A percentile compares a stretch with the other conserved stretches of the same genome.
These are phyloP conservation scores for Fusarium lateritium DNA, from an alignment of 2,329 filamentous ascomycete species.

Conservation along the genomic window DNA sequence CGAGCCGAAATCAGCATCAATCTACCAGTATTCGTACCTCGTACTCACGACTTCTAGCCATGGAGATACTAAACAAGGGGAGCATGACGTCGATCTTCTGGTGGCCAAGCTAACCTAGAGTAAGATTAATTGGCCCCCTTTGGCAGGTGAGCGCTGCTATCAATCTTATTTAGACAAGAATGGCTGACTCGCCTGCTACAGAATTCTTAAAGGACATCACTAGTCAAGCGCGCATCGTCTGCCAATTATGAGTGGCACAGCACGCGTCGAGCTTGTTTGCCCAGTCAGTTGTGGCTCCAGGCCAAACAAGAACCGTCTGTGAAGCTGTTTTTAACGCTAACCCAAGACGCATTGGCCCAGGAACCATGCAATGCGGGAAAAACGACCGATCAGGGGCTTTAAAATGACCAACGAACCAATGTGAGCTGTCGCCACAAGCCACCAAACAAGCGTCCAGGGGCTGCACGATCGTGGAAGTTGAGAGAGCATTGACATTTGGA, in stretches of 20 bases:
- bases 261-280: slow-evolving; percentile 26
- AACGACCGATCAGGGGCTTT: slow-evolving; percentile 28
- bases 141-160: slow-evolving; percentile 28
- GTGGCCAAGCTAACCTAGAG: slow-evolving; percentile 1
- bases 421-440: slow-evolving; percentile 27
- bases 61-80: slow-evolving; percentile 17
- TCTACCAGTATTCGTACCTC: slow-evolving; percentile 6
- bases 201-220: slow-evolving; percentile 5
- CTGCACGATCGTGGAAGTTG: slow-evolving; percentile 8
- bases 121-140: slow-evolving; percentile 33
- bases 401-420: slow-evolving; percentile 30
- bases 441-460: slow-evolving; percentile 34
- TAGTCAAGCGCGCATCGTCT: slow-evolving; percentile 20
- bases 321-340: slow-evolving; percentile 35
- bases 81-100: slow-evolving; percentile 34
- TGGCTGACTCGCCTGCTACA: slow-evolving; percentile 29
- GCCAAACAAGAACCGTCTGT: slow-evolving; percentile 21
- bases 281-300: slow-evolving; percentile 46
- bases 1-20: not conserved
- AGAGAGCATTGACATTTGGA: not conserved
- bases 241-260: slow-evolving; percentile 27
- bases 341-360: slow-evolving; percentile 44
- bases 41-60: slow-evolving; percentile 5
- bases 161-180: slow-evolving; percentile 32
- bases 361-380: slow-evolving; percentile 39